Evolutionary conservation across 179 eudicot species (phyloP).

Genomic region (Spergularia azorica): DNA sequence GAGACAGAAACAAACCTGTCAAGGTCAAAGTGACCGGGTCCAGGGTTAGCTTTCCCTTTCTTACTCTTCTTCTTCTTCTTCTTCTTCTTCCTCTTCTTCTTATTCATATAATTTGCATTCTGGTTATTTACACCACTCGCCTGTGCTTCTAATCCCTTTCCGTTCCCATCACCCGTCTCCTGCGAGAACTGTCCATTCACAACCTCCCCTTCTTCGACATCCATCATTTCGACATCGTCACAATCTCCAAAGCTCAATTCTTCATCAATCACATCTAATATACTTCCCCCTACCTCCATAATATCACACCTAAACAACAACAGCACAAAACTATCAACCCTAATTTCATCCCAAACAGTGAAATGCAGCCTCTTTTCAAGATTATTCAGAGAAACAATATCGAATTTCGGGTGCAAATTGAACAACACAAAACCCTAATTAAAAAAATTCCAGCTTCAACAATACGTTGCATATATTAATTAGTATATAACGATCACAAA

Average conservation of each 20-base stretch:
- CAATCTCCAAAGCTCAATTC: constrained; percentile 51
- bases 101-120: constrained; percentile 43
- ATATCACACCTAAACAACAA: constrained; percentile 18
- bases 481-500: too few relatives aligned
- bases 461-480: too few relatives aligned
- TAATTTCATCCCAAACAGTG: background rate
- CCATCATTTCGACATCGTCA: constrained; percentile 78
- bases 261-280: constrained; percentile 54
- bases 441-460: too few relatives aligned
- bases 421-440: too few relatives aligned
- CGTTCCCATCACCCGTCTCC: constrained; percentile 28
- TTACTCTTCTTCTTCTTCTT: constrained; percentile 46
- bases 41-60: constrained; percentile 27
- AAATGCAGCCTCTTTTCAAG: background rate
- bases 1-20: constrained; percentile 52
- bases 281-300: constrained; percentile 66
- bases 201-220: constrained; percentile 83
- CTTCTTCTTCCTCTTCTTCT: constrained; percentile 35
- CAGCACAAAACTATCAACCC: background rate
- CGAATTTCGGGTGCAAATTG: background rate
- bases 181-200: constrained; percentile 38
- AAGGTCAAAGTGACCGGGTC: constrained; percentile 45
- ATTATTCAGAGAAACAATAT: background rate
- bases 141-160: constrained; percentile 30
- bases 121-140: constrained; percentile 30